Percentiles rank a stretch among this genome's conserved stretches.
phyloP scores from a whole-genome alignment of 192 early-diverging fungal genomes.

The Dispira simplex region DNA sequence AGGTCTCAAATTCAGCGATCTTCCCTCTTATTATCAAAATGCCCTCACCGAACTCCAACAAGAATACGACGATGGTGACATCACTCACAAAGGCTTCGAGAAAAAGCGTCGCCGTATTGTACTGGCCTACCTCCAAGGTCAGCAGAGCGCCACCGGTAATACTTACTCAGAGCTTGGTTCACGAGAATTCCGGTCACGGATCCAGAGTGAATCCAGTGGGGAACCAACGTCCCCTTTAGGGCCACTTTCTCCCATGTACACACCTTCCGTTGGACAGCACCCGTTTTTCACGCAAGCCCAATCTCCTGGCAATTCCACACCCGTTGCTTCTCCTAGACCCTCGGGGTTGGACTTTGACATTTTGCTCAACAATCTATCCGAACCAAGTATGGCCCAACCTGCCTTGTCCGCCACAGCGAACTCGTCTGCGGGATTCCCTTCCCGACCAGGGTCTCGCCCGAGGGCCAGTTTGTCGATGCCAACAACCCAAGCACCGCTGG shows the following conservation, averaged over 20 bases:
- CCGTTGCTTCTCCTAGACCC: not conserved
- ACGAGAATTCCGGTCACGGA: not conserved
- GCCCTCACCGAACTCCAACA: slow-evolving; percentile 24
- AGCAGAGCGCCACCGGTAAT: not conserved
- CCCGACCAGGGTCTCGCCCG: not conserved
- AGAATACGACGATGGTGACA: slow-evolving; percentile 46
- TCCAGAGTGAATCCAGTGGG: too few relatives aligned
- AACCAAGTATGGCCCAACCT: not conserved
- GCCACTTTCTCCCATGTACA: not conserved
- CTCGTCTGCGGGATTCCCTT: not conserved
- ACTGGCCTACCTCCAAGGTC: slow-evolving; percentile 22
- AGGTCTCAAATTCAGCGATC: not conserved
- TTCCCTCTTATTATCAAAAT: slow-evolving; percentile 2
- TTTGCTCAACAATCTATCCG: not conserved
- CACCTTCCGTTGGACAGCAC: not conserved
- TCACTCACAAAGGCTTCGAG: slow-evolving; percentile 60
- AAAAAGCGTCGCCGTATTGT: slow-evolving; percentile 42
- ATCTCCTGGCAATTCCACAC: not conserved
- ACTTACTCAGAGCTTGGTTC: not conserved
- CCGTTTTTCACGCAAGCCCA: not conserved
- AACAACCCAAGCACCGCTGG: not conserved
- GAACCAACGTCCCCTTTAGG: too few relatives aligned
- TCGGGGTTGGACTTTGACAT: slow-evolving; percentile 10
- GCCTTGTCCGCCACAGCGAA: not conserved
- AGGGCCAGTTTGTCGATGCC: not conserved